These are phyloP conservation scores for Neoarthrinium moseri DNA, from an alignment of 2,329 filamentous ascomycete genomes.

Conservation along the genomic window DNA sequence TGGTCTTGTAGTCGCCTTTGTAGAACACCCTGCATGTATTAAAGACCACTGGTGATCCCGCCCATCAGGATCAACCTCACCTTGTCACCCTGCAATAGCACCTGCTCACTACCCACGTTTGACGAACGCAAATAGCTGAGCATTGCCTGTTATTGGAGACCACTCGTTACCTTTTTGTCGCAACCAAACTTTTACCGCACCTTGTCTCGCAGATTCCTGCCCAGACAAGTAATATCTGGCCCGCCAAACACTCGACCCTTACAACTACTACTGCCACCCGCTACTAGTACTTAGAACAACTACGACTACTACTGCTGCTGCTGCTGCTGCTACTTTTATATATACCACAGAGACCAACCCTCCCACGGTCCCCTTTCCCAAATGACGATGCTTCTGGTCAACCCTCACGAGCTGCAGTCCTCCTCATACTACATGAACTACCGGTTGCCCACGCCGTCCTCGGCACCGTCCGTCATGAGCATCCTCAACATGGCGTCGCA, in stretches of 20 bases:
- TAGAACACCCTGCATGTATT: slow-evolving; percentile 8
- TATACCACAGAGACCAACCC: too few relatives aligned
- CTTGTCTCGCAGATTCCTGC: too few relatives aligned
- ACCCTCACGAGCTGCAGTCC: slow-evolving; percentile 12
- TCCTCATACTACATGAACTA: slow-evolving; percentile 12
- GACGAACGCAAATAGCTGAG: not conserved
- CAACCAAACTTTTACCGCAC: too few relatives aligned
- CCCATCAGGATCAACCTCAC: slow-evolving; percentile 1
- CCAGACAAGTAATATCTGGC: too few relatives aligned
- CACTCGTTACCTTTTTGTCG: too few relatives aligned
- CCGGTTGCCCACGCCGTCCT: slow-evolving; percentile 9
- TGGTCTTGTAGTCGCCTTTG: not conserved
- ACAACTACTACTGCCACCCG: too few relatives aligned
- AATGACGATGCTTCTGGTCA: slow-evolving; percentile 17
- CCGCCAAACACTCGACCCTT: too few relatives aligned
- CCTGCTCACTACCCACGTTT: not conserved
- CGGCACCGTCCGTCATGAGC: slow-evolving; percentile 12
- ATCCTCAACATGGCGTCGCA: slow-evolving; percentile 16
- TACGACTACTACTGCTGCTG: too few relatives aligned
- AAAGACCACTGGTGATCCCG: slow-evolving; percentile 9
- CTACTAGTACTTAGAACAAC: too few relatives aligned
- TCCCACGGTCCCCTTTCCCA: not conserved
- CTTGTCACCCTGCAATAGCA: not conserved
- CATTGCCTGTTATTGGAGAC: slow-evolving; percentile 1
- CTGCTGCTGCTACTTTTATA: not conserved